Evolutionary conservation across 2,329 filamentous ascomycete genomes (phyloP), one percentile per base, ranked within the genome.

Genomic region (Aspergillus pseudoviridinutans): DNA sequence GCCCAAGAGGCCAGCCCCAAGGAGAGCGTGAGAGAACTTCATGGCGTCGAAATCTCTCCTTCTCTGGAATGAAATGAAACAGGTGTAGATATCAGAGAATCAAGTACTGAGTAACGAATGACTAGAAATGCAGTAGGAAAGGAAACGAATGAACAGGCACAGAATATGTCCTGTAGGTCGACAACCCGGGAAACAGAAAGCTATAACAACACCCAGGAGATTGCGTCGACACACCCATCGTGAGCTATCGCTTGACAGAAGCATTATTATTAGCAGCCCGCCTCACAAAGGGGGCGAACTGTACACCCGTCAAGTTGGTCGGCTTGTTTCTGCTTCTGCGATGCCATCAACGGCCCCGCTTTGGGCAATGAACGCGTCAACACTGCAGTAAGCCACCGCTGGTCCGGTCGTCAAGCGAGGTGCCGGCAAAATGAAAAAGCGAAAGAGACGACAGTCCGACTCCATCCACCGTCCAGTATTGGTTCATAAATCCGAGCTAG

Each of bases 1-100:
- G 14, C 57, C 57, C 6, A 59, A n/a, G 28, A 59, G 44, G 53
- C 44, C 53, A 14, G 54, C 54, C 10, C 50, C 57, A 56, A 49
- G 35, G 17, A 59, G 27, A 56, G 57, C 53, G 29, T 17, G 32
- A 17, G 32, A 17, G 2, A 59, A n/a, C 57, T 59, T 59, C 57
- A 59, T 59, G n/a, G 10, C 51, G 51, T 41, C 14, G 9, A 5
- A 5, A 25, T 3, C 50, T 56, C 50, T 56, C 55, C 50, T 59
- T 51, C 46, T 49, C 14, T 7, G 4, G 3, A 38, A 38, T 17
- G 6, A 17, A 38, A 6, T 3, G 32, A 3, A 38, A 38, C 14
- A 38, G 6, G 7, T 5, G 32, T 38, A 7, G 14, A 38, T 38
- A 38, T 38, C 14, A 38, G 17, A 7, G 32, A 17, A 17, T 8